Base-by-base conservation (phyloP, 331 rosid genomes). In the Spiraea crenata region DNA sequence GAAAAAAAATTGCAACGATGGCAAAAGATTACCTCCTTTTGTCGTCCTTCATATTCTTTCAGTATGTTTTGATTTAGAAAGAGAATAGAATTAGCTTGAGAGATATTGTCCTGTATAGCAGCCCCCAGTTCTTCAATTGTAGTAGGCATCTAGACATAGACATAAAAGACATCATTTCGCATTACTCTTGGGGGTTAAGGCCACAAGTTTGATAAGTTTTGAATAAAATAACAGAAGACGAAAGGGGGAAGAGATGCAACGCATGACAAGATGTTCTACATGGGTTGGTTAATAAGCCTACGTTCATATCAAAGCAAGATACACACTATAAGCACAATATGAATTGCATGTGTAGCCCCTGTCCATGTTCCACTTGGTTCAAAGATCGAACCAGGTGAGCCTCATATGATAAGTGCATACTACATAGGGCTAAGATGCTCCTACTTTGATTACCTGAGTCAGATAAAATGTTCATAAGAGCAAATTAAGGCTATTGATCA, bases 111-210 rank as follows among this genome's bases (percentile, higher is more conserved):
- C 72, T 90, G 95, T 77, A 93, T 91, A 38, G 99, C 92, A 71
- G 90, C 91, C 55, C 91, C 87, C 83, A 93, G 73, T 63, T 93
- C 99, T 80, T 91, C 99, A 50, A 93, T 86, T 58, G 99, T 93
- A 64, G 92, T 84, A 49, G 99, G 96, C 97, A 93, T 93, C 99
- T 93, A 74, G 52, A 81, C 56, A 55, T 62, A 72, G 60, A 51
- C 15, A 47, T 48, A 35, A 46, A 17, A 9, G 7, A 25, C n/a
- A 60, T 7, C 34, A 54, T 11, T 19, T 34, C 45, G 14, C 63
- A 57, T 35, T 25, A 12, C 38, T 57, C n/a, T 31, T 12, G 12
- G 1, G 1, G 17, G 34, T 34, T 31, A 10, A 16, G 7, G 5
- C 5, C 17, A 63, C 42, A 10, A n/a, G 44, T 3, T 40, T 37